Percentiles rank a stretch among this genome's conserved stretches.
Evolutionary conservation across 2,329 filamentous ascomycete species (phyloP).

Genomic region (Corynespora cassiicola): DNA sequence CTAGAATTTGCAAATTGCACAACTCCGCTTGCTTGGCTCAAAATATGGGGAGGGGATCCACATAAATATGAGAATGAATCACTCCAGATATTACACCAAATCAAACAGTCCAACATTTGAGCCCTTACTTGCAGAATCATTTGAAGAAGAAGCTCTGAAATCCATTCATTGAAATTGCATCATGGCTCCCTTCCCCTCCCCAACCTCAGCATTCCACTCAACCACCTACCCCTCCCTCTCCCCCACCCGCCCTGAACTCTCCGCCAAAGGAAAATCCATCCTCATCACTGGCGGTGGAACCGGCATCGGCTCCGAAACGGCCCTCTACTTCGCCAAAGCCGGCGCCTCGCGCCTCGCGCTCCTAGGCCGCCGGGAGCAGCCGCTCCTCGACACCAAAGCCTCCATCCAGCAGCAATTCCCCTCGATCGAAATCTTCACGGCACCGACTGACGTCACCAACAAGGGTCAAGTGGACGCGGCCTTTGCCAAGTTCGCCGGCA

Average conservation of each 20-base stretch:
- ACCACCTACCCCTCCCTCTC: conserved; percentile 33
- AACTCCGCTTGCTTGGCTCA: too few relatives aligned
- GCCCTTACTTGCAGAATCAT: too few relatives aligned
- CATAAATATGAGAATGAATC: conserved; percentile 16
- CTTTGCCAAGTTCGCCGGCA: conserved; percentile 16
- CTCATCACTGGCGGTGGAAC: conserved; percentile 50
- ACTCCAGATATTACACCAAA: too few relatives aligned
- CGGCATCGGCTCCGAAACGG: conserved; percentile 55
- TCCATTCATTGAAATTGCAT: conserved; percentile 8
- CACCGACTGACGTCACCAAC: conserved; percentile 24
- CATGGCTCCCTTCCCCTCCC: conserved; percentile 41
- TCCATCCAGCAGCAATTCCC: conserved; percentile 28
- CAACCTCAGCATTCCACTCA: conserved; percentile 21
- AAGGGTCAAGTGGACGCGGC: conserved; percentile 21
- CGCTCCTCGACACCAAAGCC: conserved; percentile 43
- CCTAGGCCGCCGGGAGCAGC: conserved; percentile 47
- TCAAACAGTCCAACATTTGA: too few relatives aligned
- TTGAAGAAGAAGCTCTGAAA: not conserved
- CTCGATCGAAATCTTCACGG: conserved; percentile 13
- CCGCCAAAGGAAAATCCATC: conserved; percentile 28
- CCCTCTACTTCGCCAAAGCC: conserved; percentile 51
- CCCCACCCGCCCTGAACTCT: conserved; percentile 34
- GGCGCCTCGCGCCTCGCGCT: conserved; percentile 54
- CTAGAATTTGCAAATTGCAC: conserved; percentile 23
- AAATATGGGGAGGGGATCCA: too few relatives aligned